Evolutionary conservation across 805 yeast genomes (phyloP).

Genomic region (Saccharomyces paradoxus): DNA sequence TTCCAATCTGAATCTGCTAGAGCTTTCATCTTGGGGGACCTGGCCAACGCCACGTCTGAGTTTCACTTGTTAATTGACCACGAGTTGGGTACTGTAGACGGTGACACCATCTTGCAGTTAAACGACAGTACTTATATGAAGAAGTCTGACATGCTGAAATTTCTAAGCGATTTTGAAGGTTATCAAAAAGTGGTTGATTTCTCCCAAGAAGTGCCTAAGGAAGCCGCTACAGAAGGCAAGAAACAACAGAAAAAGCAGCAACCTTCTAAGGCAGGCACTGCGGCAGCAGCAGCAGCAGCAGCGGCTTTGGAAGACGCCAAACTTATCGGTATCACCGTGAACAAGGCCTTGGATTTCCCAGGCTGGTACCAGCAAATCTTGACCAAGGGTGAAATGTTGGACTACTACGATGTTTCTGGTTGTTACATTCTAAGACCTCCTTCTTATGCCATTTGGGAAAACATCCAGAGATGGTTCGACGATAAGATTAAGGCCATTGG

Average conservation of each 20-base stretch:
- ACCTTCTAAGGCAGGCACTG: slow-evolving; percentile 13
- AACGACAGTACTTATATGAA: slow-evolving; percentile 21
- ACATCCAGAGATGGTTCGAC: slow-evolving; percentile 83
- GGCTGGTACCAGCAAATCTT: slow-evolving; percentile 96
- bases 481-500: slow-evolving; percentile 74
- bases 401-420: slow-evolving; percentile 97
- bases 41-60: slow-evolving; percentile 33
- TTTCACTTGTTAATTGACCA: slow-evolving; percentile 25
- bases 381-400: slow-evolving; percentile 96
- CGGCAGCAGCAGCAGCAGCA: slow-evolving; percentile 22
- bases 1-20: slow-evolving; percentile 26
- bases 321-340: slow-evolving; percentile 91
- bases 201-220: slow-evolving; percentile 31
- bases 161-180: slow-evolving; percentile 37
- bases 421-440: slow-evolving; percentile 97
- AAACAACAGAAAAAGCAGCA: slow-evolving; percentile 15
- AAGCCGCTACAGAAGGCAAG: slow-evolving; percentile 28
- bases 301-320: slow-evolving; percentile 74
- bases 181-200: slow-evolving; percentile 42
- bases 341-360: slow-evolving; percentile 85
- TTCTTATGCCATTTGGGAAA: slow-evolving; percentile 91
- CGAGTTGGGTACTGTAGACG: slow-evolving; percentile 34
- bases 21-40: slow-evolving; percentile 26
- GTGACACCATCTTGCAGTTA: slow-evolving; percentile 24
- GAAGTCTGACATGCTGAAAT: slow-evolving; percentile 22